Percentiles rank a stretch among this genome's conserved stretches.
These are phyloP conservation scores for Geotrichum ghanense DNA, from an alignment of 805 yeast species.

Conservation along the genomic window DNA sequence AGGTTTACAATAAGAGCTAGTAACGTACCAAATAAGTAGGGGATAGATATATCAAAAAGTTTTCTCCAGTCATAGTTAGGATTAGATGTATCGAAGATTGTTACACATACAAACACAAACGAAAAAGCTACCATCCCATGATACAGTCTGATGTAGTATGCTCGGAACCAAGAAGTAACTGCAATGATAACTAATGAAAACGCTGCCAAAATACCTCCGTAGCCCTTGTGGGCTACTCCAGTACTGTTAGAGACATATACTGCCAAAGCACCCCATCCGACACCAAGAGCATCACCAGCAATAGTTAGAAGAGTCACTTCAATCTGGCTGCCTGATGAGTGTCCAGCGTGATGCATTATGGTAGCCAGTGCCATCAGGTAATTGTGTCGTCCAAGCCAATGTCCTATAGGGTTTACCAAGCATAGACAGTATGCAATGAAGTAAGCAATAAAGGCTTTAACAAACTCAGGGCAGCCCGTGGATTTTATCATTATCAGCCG, in stretches of 20 bases:
- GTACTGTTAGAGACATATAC: slow-evolving; percentile 32
- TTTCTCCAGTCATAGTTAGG: slow-evolving; percentile 9
- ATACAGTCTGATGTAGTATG: slow-evolving; percentile 30
- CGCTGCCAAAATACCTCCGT: slow-evolving; percentile 36
- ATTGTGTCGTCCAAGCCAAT: slow-evolving; percentile 34
- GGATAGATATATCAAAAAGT: slow-evolving; percentile 31
- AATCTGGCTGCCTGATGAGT: slow-evolving; percentile 35
- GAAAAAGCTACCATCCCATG: slow-evolving; percentile 23
- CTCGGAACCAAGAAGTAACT: slow-evolving; percentile 31
- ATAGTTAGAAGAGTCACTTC: slow-evolving; percentile 33
- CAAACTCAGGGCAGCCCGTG: background rate
- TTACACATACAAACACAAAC: slow-evolving; percentile 26
- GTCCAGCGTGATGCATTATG: slow-evolving; percentile 36
- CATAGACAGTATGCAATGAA: slow-evolving; percentile 31
- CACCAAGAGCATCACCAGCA: slow-evolving; percentile 30
- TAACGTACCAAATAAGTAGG: slow-evolving; percentile 34
- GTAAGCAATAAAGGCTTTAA: slow-evolving; percentile 31
- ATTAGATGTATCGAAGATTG: slow-evolving; percentile 13
- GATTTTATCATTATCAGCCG: background rate
- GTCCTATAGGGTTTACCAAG: slow-evolving; percentile 27
- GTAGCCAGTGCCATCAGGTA: slow-evolving; percentile 34
- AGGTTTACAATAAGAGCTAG: slow-evolving; percentile 28
- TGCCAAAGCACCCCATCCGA: slow-evolving; percentile 36
- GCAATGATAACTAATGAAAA: slow-evolving; percentile 31
- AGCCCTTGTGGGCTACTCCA: slow-evolving; percentile 30